phyloP scores from a whole-genome alignment of 2,329 filamentous ascomycete genomes.

The Saccharata proteae region DNA sequence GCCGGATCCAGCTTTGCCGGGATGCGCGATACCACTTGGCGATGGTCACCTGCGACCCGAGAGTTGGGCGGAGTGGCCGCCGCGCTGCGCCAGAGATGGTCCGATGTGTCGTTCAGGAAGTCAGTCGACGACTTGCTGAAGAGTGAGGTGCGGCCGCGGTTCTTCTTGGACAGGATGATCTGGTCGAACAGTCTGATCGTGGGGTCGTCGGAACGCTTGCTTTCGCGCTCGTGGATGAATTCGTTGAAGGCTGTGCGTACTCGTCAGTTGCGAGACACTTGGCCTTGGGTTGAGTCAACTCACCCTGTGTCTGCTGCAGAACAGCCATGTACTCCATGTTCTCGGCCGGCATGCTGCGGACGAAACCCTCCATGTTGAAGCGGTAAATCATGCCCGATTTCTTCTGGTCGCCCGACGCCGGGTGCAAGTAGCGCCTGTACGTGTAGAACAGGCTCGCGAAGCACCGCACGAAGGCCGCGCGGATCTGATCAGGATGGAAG shows the following conservation, averaged over 20 bases:
- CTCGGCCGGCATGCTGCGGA: constrained; percentile 51
- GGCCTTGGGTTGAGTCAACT: no score
- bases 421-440: constrained; percentile 50
- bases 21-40: constrained; percentile 36
- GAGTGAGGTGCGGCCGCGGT: constrained; percentile 53
- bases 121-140: constrained; percentile 48
- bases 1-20: constrained; percentile 75
- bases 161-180: constrained; percentile 67
- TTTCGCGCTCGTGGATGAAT: constrained; percentile 74
- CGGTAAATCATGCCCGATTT: constrained; percentile 50
- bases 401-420: constrained; percentile 48
- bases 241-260: constrained; percentile 54
- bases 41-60: constrained; percentile 43
- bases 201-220: constrained; percentile 47
- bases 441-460: constrained; percentile 59
- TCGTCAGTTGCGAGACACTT: constrained; percentile 2
- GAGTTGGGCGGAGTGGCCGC: constrained; percentile 44
- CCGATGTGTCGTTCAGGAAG: constrained; percentile 60
- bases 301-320: constrained; percentile 52
- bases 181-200: constrained; percentile 70
- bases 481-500: constrained; percentile 54
- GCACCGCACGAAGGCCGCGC: constrained; percentile 56
- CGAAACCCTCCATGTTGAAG: constrained; percentile 56
- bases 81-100: constrained; percentile 67
- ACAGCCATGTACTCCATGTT: constrained; percentile 52